Base-by-base conservation (phyloP, 306 rosid genomes). In the Vicia faba region DNA sequence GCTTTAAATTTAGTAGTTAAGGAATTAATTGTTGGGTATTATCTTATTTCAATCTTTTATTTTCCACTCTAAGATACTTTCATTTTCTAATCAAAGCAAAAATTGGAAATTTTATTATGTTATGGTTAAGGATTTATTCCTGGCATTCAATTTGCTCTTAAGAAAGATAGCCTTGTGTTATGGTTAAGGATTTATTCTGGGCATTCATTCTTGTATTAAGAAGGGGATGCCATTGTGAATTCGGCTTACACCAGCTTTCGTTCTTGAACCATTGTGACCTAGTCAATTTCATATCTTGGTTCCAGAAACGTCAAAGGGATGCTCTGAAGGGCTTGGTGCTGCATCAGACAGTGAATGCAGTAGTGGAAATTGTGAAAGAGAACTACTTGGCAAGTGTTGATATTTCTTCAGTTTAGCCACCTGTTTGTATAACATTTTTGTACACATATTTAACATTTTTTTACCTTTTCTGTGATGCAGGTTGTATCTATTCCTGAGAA, bases 321-420 rank as follows among this genome's bases (percentile, higher is more conserved):
- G 78, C 85, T 44, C 68, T 13, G 4, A 78, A 43, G 73, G 83
- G 69, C 78, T 74, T 90, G 78, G 87, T 73, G 75, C 60, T 86
- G 70, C 79, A 88, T 74, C 91, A 90, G 84, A 79, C 76, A 3
- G 97, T 90, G 46, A 85, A 86, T 70, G 89, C 95, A 44, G 71
- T 79, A 8, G 96, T 93, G 61, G 97, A 93, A 86, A 74, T 87
- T 67, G 92, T 84, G 71, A 93, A 88, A 79, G 96, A 93, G 64
- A 83, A 82, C 80, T 93, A 93, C 85, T 61, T 90, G 96, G 98
- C 73, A 84, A 84, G 98, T 86, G 46, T 65, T 64, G 8, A 41
- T 23, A 16, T 48, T 12, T 78, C 12, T 60, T 77, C 31, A 55
- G 15, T 61, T 23, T 73, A 70, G 19, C 75, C 45, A 28, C 46